These are phyloP conservation scores for Cryptosporidium parvum DNA, from an alignment of 169 alveolate genomes.

Conservation along the genomic window DNA sequence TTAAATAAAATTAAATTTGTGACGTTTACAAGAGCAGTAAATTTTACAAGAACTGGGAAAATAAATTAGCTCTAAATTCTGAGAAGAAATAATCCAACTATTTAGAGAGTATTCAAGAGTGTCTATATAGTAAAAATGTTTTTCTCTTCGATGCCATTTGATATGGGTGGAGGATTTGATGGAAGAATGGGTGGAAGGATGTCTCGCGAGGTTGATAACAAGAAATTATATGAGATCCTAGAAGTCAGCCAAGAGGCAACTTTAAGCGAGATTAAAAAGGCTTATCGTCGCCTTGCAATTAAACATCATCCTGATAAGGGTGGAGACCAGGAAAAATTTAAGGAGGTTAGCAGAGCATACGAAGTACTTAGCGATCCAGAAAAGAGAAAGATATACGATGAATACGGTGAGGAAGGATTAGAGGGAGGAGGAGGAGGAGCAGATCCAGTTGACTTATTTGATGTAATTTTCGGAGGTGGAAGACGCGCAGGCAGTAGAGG, in stretches of 20 bases:
- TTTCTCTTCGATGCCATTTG: constrained; percentile 75
- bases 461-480: constrained; percentile 95
- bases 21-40: constrained; percentile 11
- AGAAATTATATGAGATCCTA: constrained; percentile 87
- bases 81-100: constrained; percentile 1
- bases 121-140: constrained; percentile 31
- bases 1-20: background rate
- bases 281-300: constrained; percentile 94
- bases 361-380: constrained; percentile 97
- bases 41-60: constrained; percentile 2
- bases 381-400: constrained; percentile 96
- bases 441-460: constrained; percentile 91
- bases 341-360: constrained; percentile 96
- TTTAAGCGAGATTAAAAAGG: constrained; percentile 93
- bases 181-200: constrained; percentile 76
- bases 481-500: constrained; percentile 87
- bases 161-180: constrained; percentile 77
- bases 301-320: constrained; percentile 99
- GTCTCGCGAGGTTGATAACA: constrained; percentile 85
- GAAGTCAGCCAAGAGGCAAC: constrained; percentile 88
- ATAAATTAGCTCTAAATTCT: constrained; percentile 1
- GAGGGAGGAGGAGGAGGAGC: constrained; percentile 92
- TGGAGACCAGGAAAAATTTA: constrained; percentile 97
- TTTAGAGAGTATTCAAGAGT: constrained; percentile 11
- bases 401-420: constrained; percentile 97